Percentiles rank a stretch among this genome's conserved stretches.
Evolutionary conservation across 768 basidiomycete genomes (phyloP).

Genomic region (Gloeophyllum trabeum): DNA sequence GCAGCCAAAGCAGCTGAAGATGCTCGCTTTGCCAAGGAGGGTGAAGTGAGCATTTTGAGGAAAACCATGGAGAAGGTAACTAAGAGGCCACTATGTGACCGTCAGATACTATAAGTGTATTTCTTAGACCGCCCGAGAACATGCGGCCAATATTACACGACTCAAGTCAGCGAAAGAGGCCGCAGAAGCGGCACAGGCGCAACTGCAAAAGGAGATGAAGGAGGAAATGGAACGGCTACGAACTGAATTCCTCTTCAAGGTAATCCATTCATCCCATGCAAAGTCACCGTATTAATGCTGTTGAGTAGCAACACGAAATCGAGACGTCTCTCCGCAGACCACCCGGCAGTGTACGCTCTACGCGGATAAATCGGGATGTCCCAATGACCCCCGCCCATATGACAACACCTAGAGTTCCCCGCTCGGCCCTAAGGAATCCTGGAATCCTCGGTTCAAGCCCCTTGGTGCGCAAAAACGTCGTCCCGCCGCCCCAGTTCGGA

Average conservation of each 20-base stretch:
- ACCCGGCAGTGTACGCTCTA: slow-evolving; percentile 32
- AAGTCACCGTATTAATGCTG: background rate
- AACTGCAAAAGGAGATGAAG: slow-evolving; percentile 50
- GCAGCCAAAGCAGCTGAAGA: slow-evolving; percentile 37
- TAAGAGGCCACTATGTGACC: background rate
- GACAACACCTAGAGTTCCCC: no score
- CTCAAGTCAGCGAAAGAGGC: slow-evolving; percentile 52
- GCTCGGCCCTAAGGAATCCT: no score
- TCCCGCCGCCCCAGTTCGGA: no score
- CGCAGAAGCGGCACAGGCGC: slow-evolving; percentile 40
- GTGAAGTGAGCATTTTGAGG: slow-evolving; percentile 59
- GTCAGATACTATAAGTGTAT: background rate
- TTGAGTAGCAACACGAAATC: slow-evolving; percentile 51
- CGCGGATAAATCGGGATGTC: slow-evolving; percentile 22
- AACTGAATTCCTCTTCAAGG: slow-evolving; percentile 62
- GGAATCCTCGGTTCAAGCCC: no score
- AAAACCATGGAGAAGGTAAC: slow-evolving; percentile 58
- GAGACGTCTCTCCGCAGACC: slow-evolving; percentile 45
- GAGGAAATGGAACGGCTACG: slow-evolving; percentile 60
- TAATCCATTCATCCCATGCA: slow-evolving; percentile 13
- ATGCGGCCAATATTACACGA: slow-evolving; percentile 42
- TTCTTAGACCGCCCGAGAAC: slow-evolving; percentile 43
- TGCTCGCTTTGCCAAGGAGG: slow-evolving; percentile 47
- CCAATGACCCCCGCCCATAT: slow-evolving; percentile 28
- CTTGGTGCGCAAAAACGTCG: no score